phyloP scores from a whole-genome alignment of 106 monocot species.

The Dactylorhiza incarnata region DNA sequence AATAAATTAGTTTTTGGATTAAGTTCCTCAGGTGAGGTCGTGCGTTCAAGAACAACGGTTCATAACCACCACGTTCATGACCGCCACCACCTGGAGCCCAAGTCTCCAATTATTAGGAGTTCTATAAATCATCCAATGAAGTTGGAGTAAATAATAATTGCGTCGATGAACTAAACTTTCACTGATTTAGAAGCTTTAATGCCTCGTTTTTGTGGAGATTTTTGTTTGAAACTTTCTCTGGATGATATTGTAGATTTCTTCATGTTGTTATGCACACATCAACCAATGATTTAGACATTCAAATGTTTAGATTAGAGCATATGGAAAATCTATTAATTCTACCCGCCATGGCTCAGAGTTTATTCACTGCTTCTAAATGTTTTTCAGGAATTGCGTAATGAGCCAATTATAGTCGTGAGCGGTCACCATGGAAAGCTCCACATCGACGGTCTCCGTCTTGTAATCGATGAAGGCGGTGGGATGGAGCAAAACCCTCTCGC shows the following conservation, averaged over 20 bases:
- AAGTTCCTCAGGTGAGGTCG: too few relatives aligned
- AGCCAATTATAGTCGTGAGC: conserved; percentile 59
- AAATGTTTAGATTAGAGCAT: not conserved
- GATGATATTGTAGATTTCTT: too few relatives aligned
- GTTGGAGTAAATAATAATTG: not conserved
- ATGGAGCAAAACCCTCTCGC: conserved; percentile 55
- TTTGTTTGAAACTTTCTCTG: too few relatives aligned
- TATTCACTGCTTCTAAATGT: not conserved
- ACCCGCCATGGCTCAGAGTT: not conserved
- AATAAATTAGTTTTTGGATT: too few relatives aligned
- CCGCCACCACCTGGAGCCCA: too few relatives aligned
- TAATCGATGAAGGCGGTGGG: conserved; percentile 93
- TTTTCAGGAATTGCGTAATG: conserved; percentile 56
- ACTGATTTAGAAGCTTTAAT: not conserved
- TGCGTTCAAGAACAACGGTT: too few relatives aligned
- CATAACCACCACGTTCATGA: too few relatives aligned
- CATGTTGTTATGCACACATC: not conserved
- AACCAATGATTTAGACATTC: not conserved
- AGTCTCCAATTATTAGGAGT: too few relatives aligned
- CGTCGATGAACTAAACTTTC: too few relatives aligned
- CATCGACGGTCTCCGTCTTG: conserved; percentile 75
- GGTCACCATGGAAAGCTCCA: conserved; percentile 89
- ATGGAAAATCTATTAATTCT: not conserved
- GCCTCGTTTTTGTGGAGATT: not conserved
- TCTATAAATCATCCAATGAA: not conserved